Conservation (phyloP, 2,329 filamentous ascomycete species). For the Fusarium citri region DNA sequence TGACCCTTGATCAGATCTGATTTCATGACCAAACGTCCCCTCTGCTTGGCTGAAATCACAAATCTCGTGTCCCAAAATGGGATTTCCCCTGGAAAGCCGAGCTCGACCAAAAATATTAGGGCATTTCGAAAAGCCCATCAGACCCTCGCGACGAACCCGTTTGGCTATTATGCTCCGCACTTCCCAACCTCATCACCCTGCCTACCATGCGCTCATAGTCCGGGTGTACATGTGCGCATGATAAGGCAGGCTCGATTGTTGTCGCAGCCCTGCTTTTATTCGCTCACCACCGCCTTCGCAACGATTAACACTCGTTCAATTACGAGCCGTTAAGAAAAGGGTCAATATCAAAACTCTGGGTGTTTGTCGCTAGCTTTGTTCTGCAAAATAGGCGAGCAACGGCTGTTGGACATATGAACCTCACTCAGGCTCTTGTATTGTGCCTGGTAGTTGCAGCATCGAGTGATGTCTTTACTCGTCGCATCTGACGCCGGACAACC, state of each 20-base stretch:
- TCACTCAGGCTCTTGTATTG: not conserved
- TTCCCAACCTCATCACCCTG: slow-evolving; percentile 19
- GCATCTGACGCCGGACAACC: not conserved
- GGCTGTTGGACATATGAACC: not conserved
- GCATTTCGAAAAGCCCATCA: slow-evolving; percentile 33
- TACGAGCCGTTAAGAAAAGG: slow-evolving; percentile 4
- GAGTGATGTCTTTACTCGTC: not conserved
- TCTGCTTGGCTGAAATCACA: slow-evolving; percentile 42
- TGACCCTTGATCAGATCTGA: slow-evolving; percentile 41
- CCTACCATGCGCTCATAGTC: not conserved
- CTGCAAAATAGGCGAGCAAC: too few relatives aligned
- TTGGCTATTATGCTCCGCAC: slow-evolving; percentile 2
- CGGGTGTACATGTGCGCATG: not conserved
- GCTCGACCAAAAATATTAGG: slow-evolving; percentile 18
- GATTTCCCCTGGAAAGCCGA: slow-evolving; percentile 28
- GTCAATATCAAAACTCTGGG: not conserved
- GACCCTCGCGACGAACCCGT: not conserved
- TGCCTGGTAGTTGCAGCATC: not conserved
- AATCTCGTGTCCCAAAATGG: slow-evolving; percentile 52
- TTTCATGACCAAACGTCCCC: slow-evolving; percentile 24
- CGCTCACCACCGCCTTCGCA: not conserved
- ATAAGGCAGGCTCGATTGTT: slow-evolving; percentile 7
- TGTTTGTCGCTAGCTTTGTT: not conserved
- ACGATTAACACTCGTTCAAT: not conserved
- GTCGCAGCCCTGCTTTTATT: slow-evolving; percentile 1